A percentile compares a stretch with the other conserved stretches of the same genome.
Evolutionary conservation across 2,329 filamentous ascomycete genomes (phyloP).

Genomic region (Penicillium aurantiogriseum): DNA sequence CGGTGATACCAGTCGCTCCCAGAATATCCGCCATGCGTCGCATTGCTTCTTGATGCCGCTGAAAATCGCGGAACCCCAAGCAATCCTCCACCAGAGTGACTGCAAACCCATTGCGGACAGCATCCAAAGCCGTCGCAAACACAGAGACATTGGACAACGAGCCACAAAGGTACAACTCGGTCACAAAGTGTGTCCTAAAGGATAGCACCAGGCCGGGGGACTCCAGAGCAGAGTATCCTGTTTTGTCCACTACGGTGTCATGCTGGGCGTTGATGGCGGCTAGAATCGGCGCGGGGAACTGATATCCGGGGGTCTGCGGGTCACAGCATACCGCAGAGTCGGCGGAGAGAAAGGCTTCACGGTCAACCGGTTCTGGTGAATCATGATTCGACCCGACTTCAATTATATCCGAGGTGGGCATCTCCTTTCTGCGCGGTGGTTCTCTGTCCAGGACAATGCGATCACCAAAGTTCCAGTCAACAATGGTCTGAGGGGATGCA

Average conservation of each 20-base stretch:
- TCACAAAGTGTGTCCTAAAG: conserved; percentile 83
- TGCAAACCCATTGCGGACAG: conserved; percentile 80
- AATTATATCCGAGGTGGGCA: conserved; percentile 21
- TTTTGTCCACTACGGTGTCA: conserved; percentile 64
- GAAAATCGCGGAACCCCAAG: conserved; percentile 71
- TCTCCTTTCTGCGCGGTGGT: conserved; percentile 7
- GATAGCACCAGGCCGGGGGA: conserved; percentile 69
- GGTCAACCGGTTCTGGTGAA: conserved; percentile 31
- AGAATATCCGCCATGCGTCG: conserved; percentile 70
- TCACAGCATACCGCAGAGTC: conserved; percentile 40
- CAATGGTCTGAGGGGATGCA: conserved; percentile 58
- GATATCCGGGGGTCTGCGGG: conserved; percentile 43
- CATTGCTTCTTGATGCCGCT: conserved; percentile 69
- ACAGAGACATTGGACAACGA: conserved; percentile 83
- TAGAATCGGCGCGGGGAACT: conserved; percentile 52
- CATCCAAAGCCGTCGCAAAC: conserved; percentile 87
- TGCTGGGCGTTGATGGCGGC: conserved; percentile 50
- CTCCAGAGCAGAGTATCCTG: conserved; percentile 84
- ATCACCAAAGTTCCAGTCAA: conserved; percentile 51
- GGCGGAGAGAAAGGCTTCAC: conserved; percentile 45
- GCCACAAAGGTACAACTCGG: conserved; percentile 85
- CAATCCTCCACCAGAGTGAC: conserved; percentile 88
- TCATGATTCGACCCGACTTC: conserved; percentile 23
- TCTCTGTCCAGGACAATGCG: conserved; percentile 42
- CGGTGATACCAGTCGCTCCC: conserved; percentile 65